These are phyloP conservation scores for Cymbopogon citratus DNA, from an alignment of 176 grass and related monocot species.

Conservation along the genomic window DNA sequence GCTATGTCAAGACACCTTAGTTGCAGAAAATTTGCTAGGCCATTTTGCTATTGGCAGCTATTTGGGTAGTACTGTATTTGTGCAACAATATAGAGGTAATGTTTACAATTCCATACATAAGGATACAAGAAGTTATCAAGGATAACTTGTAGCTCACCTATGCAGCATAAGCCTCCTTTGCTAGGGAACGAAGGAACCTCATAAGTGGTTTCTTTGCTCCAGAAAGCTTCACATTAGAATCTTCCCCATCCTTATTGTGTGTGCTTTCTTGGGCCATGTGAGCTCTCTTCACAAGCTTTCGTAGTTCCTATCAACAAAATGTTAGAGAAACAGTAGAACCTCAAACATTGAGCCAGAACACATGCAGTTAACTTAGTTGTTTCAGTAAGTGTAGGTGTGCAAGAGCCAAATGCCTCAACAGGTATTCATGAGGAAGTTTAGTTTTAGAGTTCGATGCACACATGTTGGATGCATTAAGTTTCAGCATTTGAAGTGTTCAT, in stretches of 20 bases:
- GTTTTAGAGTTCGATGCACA: not conserved
- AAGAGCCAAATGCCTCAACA: not conserved
- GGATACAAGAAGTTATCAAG: not conserved
- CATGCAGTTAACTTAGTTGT: not conserved
- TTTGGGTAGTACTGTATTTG: not conserved
- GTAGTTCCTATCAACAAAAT: conserved; percentile 51
- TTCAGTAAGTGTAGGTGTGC: not conserved
- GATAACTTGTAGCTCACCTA: conserved; percentile 29
- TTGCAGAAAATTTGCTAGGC: not conserved
- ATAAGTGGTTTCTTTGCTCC: conserved; percentile 64
- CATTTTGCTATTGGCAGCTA: not conserved
- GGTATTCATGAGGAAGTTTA: not conserved
- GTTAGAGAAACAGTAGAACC: not conserved
- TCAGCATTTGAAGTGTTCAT: not conserved
- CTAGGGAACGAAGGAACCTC: conserved; percentile 62
- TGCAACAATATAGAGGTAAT: not conserved
- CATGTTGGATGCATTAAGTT: not conserved
- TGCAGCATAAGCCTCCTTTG: conserved; percentile 49
- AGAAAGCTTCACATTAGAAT: conserved; percentile 33
- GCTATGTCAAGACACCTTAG: no score
- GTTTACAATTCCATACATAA: not conserved
- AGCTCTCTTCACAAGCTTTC: conserved; percentile 67
- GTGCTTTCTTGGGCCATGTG: conserved; percentile 54
- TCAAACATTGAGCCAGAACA: not conserved
- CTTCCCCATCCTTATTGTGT: conserved; percentile 23